Percentiles rank a stretch among this genome's conserved stretches.
Conservation (phyloP, 345 rosid species). For the Moricandia moricandioides region DNA sequence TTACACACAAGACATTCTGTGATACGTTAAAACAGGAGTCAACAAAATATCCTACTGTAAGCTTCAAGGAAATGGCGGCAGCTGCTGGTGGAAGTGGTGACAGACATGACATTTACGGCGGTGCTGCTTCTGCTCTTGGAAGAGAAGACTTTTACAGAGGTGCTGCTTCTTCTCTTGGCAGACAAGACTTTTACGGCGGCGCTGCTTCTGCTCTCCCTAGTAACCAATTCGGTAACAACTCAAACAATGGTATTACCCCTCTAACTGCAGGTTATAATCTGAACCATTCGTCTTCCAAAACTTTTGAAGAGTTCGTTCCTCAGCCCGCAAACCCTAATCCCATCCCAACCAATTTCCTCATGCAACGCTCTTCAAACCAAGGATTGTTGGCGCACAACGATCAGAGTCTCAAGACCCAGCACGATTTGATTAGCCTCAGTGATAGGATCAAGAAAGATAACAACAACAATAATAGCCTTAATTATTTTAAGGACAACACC, state of each 20-base stretch:
- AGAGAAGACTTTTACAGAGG: not conserved
- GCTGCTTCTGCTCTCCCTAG: constrained; percentile 28
- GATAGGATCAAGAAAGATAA: not conserved
- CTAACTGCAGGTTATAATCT: constrained; percentile 25
- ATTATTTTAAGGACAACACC: constrained; percentile 47
- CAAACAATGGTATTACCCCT: constrained; percentile 17
- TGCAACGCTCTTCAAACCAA: constrained; percentile 47
- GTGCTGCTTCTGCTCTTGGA: not conserved
- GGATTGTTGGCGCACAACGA: constrained; percentile 22
- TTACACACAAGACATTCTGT: constrained; percentile 79
- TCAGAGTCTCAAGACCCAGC: constrained; percentile 32
- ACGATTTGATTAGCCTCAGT: constrained; percentile 24
- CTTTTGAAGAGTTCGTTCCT: constrained; percentile 42
- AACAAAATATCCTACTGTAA: constrained; percentile 52
- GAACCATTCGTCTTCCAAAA: constrained; percentile 25
- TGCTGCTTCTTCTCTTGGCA: constrained; percentile 7
- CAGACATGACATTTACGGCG: not conserved
- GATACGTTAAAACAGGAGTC: constrained; percentile 74
- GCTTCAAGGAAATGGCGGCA: constrained; percentile 39
- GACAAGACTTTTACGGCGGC: not conserved
- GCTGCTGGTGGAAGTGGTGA: constrained; percentile 8
- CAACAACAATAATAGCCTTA: constrained; percentile 39
- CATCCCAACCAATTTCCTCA: constrained; percentile 37
- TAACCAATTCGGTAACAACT: constrained; percentile 7
- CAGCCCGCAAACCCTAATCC: constrained; percentile 36